Base-by-base conservation (phyloP, 1,284 basidiomycete genomes). In the Moniliophthora roreri region DNA sequence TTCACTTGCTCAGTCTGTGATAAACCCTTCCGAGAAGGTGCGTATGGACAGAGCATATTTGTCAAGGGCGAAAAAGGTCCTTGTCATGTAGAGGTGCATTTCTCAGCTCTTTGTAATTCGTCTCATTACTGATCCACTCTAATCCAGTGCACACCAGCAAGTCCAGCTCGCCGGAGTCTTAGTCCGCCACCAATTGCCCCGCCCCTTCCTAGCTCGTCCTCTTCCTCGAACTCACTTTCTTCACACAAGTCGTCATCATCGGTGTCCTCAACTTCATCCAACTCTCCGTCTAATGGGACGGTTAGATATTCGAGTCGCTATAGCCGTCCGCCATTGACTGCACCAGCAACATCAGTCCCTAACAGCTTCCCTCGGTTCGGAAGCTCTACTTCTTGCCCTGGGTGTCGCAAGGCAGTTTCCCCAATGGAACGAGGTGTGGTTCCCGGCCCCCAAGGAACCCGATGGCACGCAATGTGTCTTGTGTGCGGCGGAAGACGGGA, bases 381-480 rank as follows among this genome's bases (percentile, higher is more conserved):
- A 21, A 78, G 81, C 53, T 77, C 80, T 10, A 69, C 75, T 21
- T 59, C 74, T 26, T 93, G 90, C 62, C 87, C 88, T 15, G 88
- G 87, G 35, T 93, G 90, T 66, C 74, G 72, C 54, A 82, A 80
- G 61, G 65, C 79, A 1, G 89, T 92, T 9, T 89, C 86, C 21
- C 80, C 81, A 1, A 91, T 93, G 89, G 89, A 93, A 63, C 74
- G 80, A 55, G 90, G 90, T 5, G 88, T 91, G 20, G 86, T 93
- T 28, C 84, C 87, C 20, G 90, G 90, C 6, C 91, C 90, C 11
- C 84, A 88, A 58, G 85, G 86, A 26, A 84, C 84, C 16, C 77
- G 80, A 55, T 93, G 90, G 90, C 90, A 93, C 67, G 74, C 78
- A 11, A 65, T 76, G 24, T 93, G 90, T 65, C 74, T 93, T 49